A percentile compares a stretch with the other conserved stretches of the same genome.
phyloP scores from a whole-genome alignment of 75 land plant genomes.

The Gnetum montanum region DNA sequence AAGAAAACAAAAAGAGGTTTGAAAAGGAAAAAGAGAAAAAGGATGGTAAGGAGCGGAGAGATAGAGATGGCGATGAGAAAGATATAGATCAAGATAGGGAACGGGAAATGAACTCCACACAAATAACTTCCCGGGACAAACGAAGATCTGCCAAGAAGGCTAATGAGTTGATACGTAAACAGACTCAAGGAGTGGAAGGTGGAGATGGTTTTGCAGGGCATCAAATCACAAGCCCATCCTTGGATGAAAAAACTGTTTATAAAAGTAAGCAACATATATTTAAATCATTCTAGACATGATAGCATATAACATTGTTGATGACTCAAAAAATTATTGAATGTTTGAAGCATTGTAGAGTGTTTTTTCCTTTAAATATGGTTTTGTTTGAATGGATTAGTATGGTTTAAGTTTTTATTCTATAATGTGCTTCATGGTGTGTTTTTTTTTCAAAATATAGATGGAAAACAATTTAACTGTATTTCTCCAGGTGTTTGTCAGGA shows the following conservation, averaged over 20 bases:
- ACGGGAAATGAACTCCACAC: conserved; percentile 37
- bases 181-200: conserved; percentile 49
- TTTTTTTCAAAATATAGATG: no score
- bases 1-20: conserved; percentile 49
- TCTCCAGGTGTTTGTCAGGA: conserved; percentile 50
- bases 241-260: conserved; percentile 52
- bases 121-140: conserved; percentile 48
- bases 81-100: conserved; percentile 49
- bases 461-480: no score
- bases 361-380: no score
- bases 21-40: conserved; percentile 68
- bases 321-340: neutral
- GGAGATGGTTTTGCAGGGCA: conserved; percentile 32
- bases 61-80: conserved; percentile 48
- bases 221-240: conserved; percentile 16
- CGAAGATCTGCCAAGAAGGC: conserved; percentile 50
- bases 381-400: no score
- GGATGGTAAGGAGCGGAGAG: conserved; percentile 41
- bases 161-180: conserved; percentile 53
- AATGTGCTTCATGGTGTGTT: no score
- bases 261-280: conserved; percentile 37
- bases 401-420: no score
- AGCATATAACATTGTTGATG: no score
- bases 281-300: no score
- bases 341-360: neutral